Conservation (phyloP, 2,329 filamentous ascomycete species). For the Pseudocercospora ulei region DNA sequence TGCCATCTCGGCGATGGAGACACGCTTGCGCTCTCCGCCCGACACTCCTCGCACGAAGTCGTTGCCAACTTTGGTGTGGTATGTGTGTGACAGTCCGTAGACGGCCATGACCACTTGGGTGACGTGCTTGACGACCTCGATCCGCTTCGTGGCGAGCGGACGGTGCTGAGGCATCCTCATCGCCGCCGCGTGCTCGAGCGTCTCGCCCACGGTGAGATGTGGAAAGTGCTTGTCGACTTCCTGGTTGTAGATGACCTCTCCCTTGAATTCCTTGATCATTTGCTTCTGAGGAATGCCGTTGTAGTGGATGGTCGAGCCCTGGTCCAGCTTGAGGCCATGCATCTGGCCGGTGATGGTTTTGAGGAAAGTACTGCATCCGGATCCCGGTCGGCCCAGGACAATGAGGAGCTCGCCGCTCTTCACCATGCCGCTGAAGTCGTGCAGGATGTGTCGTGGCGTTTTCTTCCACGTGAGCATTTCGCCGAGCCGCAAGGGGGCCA, state of each 20-base stretch:
- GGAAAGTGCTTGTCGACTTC: conserved; percentile 78
- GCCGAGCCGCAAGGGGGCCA: conserved; percentile 36
- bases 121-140: conserved; percentile 52
- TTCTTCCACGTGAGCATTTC: conserved; percentile 32
- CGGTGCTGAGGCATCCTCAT: conserved; percentile 56
- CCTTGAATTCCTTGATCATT: conserved; percentile 69
- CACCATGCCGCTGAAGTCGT: conserved; percentile 58
- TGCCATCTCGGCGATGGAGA: conserved; percentile 70
- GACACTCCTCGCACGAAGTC: conserved; percentile 66
- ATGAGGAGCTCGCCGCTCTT: conserved; percentile 65
- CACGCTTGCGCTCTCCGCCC: conserved; percentile 67
- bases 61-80: conserved; percentile 64
- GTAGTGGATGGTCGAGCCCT: conserved; percentile 68
- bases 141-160: conserved; percentile 49
- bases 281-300: conserved; percentile 63
- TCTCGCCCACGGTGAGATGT: conserved; percentile 66
- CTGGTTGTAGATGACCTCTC: conserved; percentile 78
- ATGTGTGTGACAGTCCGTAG: conserved; percentile 63
- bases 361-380: conserved; percentile 70
- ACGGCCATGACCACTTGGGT: conserved; percentile 66
- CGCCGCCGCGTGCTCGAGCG: conserved; percentile 64
- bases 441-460: conserved; percentile 50
- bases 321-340: conserved; percentile 64
- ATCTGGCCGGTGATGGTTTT: conserved; percentile 78
- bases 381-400: conserved; percentile 58